Evolutionary conservation across 768 basidiomycete species (phyloP).

Genomic region (Collybia sordida): DNA sequence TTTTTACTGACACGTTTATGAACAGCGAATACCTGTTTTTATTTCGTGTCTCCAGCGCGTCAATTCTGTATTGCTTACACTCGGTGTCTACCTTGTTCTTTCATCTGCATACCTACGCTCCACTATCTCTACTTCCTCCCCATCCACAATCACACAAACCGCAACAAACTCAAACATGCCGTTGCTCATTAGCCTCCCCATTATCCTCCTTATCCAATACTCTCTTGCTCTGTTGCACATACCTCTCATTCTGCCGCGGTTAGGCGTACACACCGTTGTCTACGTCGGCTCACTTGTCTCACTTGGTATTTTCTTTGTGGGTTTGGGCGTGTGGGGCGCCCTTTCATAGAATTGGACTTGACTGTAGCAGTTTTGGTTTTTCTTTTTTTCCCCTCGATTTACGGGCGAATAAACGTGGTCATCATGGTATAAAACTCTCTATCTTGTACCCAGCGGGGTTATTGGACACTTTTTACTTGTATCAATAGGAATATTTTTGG

Average conservation of each 20-base stretch:
- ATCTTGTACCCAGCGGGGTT: neutral
- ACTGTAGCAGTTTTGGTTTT: neutral
- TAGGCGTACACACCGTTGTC: constrained; percentile 76
- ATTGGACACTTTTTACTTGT: too few species aligned
- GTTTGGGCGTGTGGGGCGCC: constrained; percentile 71
- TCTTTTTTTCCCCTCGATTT: neutral
- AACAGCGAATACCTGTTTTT: constrained; percentile 74
- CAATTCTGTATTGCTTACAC: constrained; percentile 67
- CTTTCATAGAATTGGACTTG: constrained; percentile 36
- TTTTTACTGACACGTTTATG: constrained; percentile 5
- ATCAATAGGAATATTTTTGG: too few species aligned
- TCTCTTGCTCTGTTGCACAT: constrained; percentile 65
- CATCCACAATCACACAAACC: constrained; percentile 9
- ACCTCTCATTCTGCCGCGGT: constrained; percentile 61
- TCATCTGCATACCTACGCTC: constrained; percentile 63
- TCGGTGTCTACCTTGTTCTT: constrained; percentile 65
- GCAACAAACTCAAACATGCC: constrained; percentile 28
- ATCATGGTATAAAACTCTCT: neutral
- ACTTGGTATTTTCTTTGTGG: constrained; percentile 69
- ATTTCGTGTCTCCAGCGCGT: constrained; percentile 75
- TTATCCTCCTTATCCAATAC: constrained; percentile 48
- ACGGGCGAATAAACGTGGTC: neutral
- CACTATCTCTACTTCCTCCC: constrained; percentile 35
- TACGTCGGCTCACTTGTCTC: constrained; percentile 68
- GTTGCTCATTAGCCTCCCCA: constrained; percentile 39